Percentiles rank a stretch among this genome's conserved stretches.
Evolutionary conservation across 2,329 filamentous ascomycete species (phyloP).

Genomic region (Paecilomyces niveus): DNA sequence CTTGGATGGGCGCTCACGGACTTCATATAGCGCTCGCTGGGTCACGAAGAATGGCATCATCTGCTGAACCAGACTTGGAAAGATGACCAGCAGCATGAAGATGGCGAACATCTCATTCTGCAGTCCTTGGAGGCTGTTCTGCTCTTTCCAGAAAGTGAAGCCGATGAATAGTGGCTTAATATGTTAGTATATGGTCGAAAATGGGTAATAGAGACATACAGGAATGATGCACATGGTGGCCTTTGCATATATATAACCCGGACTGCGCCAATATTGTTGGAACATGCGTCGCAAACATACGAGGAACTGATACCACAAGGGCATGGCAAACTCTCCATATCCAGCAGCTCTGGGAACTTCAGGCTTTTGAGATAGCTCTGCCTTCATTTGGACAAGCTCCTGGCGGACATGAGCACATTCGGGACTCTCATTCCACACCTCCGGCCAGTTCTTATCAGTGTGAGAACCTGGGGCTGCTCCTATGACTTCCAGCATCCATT

Average conservation of each 20-base stretch:
- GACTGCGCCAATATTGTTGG: constrained; percentile 87
- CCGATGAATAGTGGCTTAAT: constrained; percentile 69
- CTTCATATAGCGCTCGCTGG: constrained; percentile 54
- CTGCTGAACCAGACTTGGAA: constrained; percentile 52
- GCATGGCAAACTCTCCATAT: constrained; percentile 74
- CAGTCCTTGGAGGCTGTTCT: constrained; percentile 69
- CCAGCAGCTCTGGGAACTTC: constrained; percentile 36
- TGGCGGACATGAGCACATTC: constrained; percentile 56
- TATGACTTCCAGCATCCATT: constrained; percentile 62
- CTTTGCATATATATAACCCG: constrained; percentile 85
- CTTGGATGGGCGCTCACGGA: constrained; percentile 57
- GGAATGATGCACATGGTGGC: constrained; percentile 52
- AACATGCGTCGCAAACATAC: constrained; percentile 69
- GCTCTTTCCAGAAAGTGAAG: constrained; percentile 70
- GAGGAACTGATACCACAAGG: constrained; percentile 60
- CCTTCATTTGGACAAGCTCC: constrained; percentile 38
- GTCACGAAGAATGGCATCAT: constrained; percentile 55
- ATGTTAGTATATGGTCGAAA: neutral
- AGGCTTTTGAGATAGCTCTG: constrained; percentile 34
- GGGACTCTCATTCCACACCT: constrained; percentile 53
- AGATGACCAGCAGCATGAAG: constrained; percentile 78
- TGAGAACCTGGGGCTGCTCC: constrained; percentile 57
- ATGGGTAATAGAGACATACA: neutral
- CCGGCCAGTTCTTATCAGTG: constrained; percentile 59
- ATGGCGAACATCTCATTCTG: constrained; percentile 89